Conservation (phyloP, 108 stramenopile genomes). For the Cyclostephanos invisitatus region DNA sequence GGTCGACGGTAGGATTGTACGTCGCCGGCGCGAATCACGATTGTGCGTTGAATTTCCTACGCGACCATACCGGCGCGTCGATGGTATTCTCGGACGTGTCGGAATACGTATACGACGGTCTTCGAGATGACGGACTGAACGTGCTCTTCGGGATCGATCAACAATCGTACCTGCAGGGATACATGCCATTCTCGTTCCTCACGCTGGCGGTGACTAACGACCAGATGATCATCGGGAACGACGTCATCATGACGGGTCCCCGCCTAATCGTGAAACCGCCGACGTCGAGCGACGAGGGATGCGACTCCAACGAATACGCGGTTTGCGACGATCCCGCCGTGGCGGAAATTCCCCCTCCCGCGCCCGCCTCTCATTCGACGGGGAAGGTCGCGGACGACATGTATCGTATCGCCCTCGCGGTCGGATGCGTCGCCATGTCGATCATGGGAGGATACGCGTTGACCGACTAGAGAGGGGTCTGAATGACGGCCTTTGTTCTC, state of each 20-base stretch:
- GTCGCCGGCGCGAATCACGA: neutral
- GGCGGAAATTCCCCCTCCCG: neutral
- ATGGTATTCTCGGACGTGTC: neutral
- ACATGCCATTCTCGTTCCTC: conserved; percentile 1
- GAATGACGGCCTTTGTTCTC: no score
- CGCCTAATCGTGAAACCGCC: neutral
- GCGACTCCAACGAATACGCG: neutral
- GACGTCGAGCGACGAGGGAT: neutral
- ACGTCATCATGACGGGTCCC: neutral
- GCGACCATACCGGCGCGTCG: neutral
- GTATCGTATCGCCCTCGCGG: no score
- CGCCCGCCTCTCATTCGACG: neutral
- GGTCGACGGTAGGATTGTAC: neutral
- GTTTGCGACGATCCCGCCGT: neutral
- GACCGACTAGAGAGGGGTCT: no score
- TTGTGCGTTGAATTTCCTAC: neutral
- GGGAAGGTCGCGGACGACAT: neutral
- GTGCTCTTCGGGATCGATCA: conserved; percentile 3
- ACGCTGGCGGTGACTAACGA: neutral
- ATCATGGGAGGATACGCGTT: no score
- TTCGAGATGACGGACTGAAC: neutral
- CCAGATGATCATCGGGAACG: neutral
- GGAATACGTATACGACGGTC: neutral
- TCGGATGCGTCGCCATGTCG: no score
- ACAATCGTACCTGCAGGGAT: conserved; percentile 1